A percentile compares a stretch with the other conserved stretches of the same genome.
Evolutionary conservation across 305 asterid species (phyloP).

Genomic region (Andrographis paniculata): DNA sequence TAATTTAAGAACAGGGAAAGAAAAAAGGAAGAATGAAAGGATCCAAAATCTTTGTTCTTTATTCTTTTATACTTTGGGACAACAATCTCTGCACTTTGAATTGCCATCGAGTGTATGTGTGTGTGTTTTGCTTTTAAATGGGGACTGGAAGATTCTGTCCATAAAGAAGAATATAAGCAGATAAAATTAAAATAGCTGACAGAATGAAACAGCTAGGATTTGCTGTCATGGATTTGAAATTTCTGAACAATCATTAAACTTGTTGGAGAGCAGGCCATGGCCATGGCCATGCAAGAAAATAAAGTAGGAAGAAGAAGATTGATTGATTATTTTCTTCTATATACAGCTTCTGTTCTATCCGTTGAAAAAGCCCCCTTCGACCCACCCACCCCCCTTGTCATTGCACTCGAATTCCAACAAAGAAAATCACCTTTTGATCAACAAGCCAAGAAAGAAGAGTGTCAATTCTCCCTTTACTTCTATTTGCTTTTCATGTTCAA

Average conservation of each 20-base stretch:
- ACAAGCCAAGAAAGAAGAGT: not conserved
- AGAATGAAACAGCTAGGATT: conserved; percentile 50
- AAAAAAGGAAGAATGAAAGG: too few species aligned
- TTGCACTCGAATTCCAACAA: conserved; percentile 25
- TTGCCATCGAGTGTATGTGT: too few species aligned
- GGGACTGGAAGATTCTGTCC: conserved; percentile 58
- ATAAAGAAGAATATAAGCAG: conserved; percentile 40
- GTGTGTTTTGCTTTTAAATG: conserved; percentile 9
- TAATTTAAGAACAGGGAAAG: too few species aligned
- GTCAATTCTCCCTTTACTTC: not conserved
- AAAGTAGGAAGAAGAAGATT: too few species aligned
- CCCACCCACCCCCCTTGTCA: too few species aligned
- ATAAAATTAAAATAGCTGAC: conserved; percentile 33
- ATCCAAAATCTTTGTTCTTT: too few species aligned
- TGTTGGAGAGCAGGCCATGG: too few species aligned
- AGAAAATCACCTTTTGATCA: conserved; percentile 27
- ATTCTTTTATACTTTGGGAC: too few species aligned
- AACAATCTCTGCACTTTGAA: too few species aligned
- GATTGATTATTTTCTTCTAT: conserved; percentile 1
- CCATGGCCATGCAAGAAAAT: conserved; percentile 74
- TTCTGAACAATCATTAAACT: conserved; percentile 32
- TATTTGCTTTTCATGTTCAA: not conserved
- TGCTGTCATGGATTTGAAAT: conserved; percentile 37
- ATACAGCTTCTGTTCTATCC: conserved; percentile 25
- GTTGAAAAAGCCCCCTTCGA: conserved; percentile 37